A percentile compares a stretch with the other conserved stretches of the same genome.
Conservation (phyloP, 495 filamentous ascomycete species). For the Talaromyces stipitatus region DNA sequence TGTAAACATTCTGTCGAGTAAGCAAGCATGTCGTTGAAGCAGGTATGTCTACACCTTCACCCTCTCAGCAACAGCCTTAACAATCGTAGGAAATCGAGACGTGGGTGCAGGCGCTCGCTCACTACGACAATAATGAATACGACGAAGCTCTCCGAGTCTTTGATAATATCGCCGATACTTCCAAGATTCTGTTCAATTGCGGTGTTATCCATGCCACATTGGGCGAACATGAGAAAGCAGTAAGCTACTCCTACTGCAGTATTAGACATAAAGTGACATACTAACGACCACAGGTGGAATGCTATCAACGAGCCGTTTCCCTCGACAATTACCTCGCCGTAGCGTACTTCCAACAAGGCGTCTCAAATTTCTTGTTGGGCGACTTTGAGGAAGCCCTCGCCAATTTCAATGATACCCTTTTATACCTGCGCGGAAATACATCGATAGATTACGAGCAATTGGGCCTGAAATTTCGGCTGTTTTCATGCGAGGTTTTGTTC, state of each 20-base stretch:
- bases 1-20: not conserved
- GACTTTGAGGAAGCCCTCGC: constrained; percentile 97
- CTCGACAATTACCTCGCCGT: constrained; percentile 94
- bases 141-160: constrained; percentile 78
- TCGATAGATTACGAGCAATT: constrained; percentile 98
- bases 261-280: not conserved
- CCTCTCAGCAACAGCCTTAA: not conserved
- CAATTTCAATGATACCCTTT: constrained; percentile 97
- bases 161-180: constrained; percentile 83
- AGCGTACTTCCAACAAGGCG: constrained; percentile 97
- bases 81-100: constrained; percentile 93
- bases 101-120: constrained; percentile 85
- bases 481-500: constrained; percentile 96
- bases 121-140: constrained; percentile 96
- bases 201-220: constrained; percentile 96
- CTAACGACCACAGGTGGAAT: constrained; percentile 61
- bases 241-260: constrained; percentile 47
- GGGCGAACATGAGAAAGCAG: constrained; percentile 93
- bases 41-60: not conserved
- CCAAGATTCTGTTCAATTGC: constrained; percentile 98
- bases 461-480: constrained; percentile 90
- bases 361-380: constrained; percentile 94
- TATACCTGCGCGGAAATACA: constrained; percentile 92
- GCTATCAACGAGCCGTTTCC: constrained; percentile 82
- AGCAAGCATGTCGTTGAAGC: not conserved